These are phyloP conservation scores for Orbilia ellipsospora DNA, from an alignment of 2,329 filamentous ascomycete genomes.

Conservation along the genomic window DNA sequence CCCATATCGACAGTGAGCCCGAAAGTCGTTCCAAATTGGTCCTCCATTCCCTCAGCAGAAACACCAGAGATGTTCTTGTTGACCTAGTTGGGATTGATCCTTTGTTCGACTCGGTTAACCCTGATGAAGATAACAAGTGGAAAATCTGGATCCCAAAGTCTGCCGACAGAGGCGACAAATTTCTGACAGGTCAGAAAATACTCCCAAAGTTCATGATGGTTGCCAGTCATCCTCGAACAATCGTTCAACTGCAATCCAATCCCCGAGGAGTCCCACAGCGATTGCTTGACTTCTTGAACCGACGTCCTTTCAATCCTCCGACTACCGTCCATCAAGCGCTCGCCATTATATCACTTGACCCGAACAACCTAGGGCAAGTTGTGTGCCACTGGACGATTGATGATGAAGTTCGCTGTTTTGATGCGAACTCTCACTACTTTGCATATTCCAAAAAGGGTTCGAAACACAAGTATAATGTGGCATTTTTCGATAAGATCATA, in stretches of 20 bases:
- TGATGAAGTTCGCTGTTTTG: slow-evolving; percentile 48
- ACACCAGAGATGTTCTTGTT: slow-evolving; percentile 20
- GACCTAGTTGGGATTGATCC: slow-evolving; percentile 40
- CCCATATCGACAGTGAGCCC: slow-evolving; percentile 39
- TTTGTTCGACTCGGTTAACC: slow-evolving; percentile 35
- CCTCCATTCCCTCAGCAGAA: slow-evolving; percentile 31
- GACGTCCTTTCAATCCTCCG: slow-evolving; percentile 11
- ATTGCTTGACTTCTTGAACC: slow-evolving; percentile 35
- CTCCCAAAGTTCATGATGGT: slow-evolving; percentile 49
- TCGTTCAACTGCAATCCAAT: slow-evolving; percentile 32
- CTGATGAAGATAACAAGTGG: slow-evolving; percentile 51
- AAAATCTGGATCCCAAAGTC: slow-evolving; percentile 43
- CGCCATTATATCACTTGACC: slow-evolving; percentile 43
- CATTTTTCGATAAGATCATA: slow-evolving; percentile 41
- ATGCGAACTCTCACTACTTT: slow-evolving; percentile 46
- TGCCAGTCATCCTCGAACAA: slow-evolving; percentile 42
- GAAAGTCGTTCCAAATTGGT: slow-evolving; percentile 30
- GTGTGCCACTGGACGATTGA: slow-evolving; percentile 51
- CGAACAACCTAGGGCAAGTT: slow-evolving; percentile 35
- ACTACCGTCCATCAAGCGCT: slow-evolving; percentile 39
- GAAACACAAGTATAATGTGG: slow-evolving; percentile 46
- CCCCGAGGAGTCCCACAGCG: slow-evolving; percentile 43
- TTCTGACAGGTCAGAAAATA: slow-evolving; percentile 37
- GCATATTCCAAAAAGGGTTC: slow-evolving; percentile 46
- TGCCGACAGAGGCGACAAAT: slow-evolving; percentile 49